These are phyloP conservation scores for Cynara cardunculus DNA, from an alignment of 129 eudicot genomes.

Conservation along the genomic window DNA sequence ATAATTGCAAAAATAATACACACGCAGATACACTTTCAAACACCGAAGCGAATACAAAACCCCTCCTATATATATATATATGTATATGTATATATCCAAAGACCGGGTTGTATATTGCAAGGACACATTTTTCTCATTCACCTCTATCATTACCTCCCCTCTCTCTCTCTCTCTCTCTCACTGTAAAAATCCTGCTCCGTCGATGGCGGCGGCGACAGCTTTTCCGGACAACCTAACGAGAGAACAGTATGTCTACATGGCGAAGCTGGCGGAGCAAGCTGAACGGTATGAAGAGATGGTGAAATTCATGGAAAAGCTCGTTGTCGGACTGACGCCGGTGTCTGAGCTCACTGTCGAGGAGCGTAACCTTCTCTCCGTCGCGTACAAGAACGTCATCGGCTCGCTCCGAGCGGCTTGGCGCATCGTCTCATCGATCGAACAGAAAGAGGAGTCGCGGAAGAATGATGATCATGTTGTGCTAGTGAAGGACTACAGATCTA, in stretches of 20 bases:
- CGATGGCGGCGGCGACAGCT: constrained; percentile 16
- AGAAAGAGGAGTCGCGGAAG: constrained; percentile 46
- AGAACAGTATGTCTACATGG: constrained; percentile 54
- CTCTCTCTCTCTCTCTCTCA: not conserved
- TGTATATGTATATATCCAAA: not conserved
- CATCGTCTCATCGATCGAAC: constrained; percentile 42
- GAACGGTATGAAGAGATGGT: constrained; percentile 72
- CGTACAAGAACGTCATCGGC: constrained; percentile 42
- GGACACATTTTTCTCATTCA: constrained; percentile 8
- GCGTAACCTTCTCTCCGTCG: constrained; percentile 52
- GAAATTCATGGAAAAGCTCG: constrained; percentile 53
- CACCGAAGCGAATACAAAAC: constrained; percentile 14
- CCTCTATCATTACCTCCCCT: not conserved
- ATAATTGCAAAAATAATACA: not conserved
- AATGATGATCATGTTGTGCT: constrained; percentile 50
- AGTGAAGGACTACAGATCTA: constrained; percentile 57
- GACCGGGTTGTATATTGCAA: not conserved
- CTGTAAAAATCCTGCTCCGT: not conserved
- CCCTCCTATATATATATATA: not conserved
- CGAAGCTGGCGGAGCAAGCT: constrained; percentile 49
- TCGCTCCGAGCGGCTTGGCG: constrained; percentile 42
- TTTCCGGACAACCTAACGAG: constrained; percentile 22
- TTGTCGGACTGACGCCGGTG: constrained; percentile 31
- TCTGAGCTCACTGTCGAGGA: constrained; percentile 55
- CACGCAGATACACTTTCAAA: not conserved